phyloP scores from a whole-genome alignment of 768 basidiomycete species.

The Infundibulicybe gibba region DNA sequence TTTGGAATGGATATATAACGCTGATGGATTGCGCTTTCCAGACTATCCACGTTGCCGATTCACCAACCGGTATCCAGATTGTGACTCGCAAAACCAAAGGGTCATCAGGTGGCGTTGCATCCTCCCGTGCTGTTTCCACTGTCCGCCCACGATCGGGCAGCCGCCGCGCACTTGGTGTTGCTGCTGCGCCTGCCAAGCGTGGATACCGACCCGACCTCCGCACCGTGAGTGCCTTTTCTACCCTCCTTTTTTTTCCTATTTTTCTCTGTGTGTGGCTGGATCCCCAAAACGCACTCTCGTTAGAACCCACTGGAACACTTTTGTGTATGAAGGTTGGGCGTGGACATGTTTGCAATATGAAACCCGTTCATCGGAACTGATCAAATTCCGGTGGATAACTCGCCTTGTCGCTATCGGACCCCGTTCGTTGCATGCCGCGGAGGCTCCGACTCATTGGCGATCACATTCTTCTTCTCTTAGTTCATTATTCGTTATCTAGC shows the following conservation, averaged over 20 bases:
- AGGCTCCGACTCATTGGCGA: conserved; percentile 69
- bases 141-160: conserved; percentile 69
- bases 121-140: conserved; percentile 42
- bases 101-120: conserved; percentile 44
- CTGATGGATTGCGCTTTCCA: conserved; percentile 21
- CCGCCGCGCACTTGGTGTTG: conserved; percentile 68
- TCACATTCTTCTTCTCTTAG: conserved; percentile 37
- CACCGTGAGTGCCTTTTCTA: conserved; percentile 47
- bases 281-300: conserved; percentile 63
- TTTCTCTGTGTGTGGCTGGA: conserved; percentile 9
- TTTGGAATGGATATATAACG: background rate
- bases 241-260: conserved; percentile 7
- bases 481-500: conserved; percentile 10
- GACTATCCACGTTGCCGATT: conserved; percentile 64
- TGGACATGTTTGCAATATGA: conserved; percentile 91
- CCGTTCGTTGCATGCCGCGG: conserved; percentile 60
- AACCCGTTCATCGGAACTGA: conserved; percentile 46
- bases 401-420: conserved; percentile 79
- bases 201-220: conserved; percentile 81
- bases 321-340: conserved; percentile 81
- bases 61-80: conserved; percentile 54
- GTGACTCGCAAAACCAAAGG: conserved; percentile 63
- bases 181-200: conserved; percentile 53
- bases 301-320: conserved; percentile 87
- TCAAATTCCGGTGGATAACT: conserved; percentile 56